These are phyloP conservation scores for Plasmodium malariae DNA, from an alignment of 169 alveolate genomes.

Conservation along the genomic window DNA sequence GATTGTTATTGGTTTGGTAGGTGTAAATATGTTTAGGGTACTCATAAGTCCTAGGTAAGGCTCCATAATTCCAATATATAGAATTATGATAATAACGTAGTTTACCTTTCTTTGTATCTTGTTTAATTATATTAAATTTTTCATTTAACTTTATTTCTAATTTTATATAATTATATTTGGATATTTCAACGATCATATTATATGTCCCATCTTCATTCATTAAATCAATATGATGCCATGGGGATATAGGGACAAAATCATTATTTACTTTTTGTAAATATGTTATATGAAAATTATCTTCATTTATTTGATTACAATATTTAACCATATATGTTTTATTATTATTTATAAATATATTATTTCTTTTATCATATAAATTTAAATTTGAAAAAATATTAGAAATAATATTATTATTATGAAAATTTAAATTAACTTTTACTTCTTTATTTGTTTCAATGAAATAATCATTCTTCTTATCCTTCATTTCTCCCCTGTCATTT, in stretches of 20 bases:
- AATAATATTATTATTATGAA: conserved; percentile 62
- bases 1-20: neutral
- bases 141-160: conserved; percentile 56
- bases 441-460: conserved; percentile 55
- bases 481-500: neutral
- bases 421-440: conserved; percentile 40
- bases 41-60: conserved; percentile 57
- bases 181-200: conserved; percentile 57
- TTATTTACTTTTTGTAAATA: conserved; percentile 44
- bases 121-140: conserved; percentile 63
- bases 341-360: conserved; percentile 38
- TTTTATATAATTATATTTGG: conserved; percentile 65
- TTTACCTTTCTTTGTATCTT: conserved; percentile 69
- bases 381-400: conserved; percentile 67
- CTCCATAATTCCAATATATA: conserved; percentile 72
- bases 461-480: conserved; percentile 26
- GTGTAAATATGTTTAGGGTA: conserved; percentile 53
- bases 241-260: conserved; percentile 38
- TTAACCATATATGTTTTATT: conserved; percentile 51
- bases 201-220: conserved; percentile 68
- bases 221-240: conserved; percentile 62
- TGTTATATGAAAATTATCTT: conserved; percentile 35
- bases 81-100: conserved; percentile 60
- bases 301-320: conserved; percentile 51
- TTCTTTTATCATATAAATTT: conserved; percentile 24